Percentiles rank a stretch among this genome's conserved stretches.
Conservation (phyloP, 345 rosid genomes). For the Bruguiera gymnorhiza region DNA sequence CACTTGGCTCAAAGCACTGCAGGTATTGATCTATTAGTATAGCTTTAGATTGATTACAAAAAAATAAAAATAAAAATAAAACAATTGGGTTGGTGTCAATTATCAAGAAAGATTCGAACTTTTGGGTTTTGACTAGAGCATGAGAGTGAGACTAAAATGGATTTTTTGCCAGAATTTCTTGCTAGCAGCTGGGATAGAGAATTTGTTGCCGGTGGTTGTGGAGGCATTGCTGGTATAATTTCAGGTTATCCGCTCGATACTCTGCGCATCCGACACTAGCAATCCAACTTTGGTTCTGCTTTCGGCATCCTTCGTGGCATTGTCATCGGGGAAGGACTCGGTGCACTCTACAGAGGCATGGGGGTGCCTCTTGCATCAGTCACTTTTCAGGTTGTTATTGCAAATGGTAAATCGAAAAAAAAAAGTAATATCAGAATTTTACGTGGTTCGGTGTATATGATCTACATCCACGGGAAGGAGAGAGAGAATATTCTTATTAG, state of each 20-base stretch:
- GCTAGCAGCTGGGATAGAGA: conserved; percentile 80
- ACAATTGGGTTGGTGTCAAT: background rate
- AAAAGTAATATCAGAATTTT: too few species aligned
- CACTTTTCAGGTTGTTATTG: conserved; percentile 96
- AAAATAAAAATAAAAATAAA: background rate
- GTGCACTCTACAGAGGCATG: conserved; percentile 90
- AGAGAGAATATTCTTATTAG: too few species aligned
- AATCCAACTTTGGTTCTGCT: conserved; percentile 71
- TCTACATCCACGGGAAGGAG: too few species aligned
- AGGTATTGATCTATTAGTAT: too few species aligned
- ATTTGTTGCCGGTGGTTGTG: conserved; percentile 89
- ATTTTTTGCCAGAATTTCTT: conserved; percentile 92
- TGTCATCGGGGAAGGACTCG: conserved; percentile 59
- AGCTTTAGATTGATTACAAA: too few species aligned
- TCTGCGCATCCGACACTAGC: conserved; percentile 70
- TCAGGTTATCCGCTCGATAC: conserved; percentile 93
- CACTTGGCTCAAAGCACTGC: conserved; percentile 13
- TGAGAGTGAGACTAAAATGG: conserved; percentile 42
- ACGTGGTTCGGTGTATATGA: too few species aligned
- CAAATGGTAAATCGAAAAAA: too few species aligned
- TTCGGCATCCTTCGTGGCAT: conserved; percentile 51
- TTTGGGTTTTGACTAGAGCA: background rate
- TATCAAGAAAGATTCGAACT: background rate
- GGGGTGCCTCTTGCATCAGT: conserved; percentile 88
- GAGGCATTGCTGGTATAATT: conserved; percentile 85